phyloP scores from a whole-genome alignment of 116 monocot genomes.

The Trichopus zeylanicus region DNA sequence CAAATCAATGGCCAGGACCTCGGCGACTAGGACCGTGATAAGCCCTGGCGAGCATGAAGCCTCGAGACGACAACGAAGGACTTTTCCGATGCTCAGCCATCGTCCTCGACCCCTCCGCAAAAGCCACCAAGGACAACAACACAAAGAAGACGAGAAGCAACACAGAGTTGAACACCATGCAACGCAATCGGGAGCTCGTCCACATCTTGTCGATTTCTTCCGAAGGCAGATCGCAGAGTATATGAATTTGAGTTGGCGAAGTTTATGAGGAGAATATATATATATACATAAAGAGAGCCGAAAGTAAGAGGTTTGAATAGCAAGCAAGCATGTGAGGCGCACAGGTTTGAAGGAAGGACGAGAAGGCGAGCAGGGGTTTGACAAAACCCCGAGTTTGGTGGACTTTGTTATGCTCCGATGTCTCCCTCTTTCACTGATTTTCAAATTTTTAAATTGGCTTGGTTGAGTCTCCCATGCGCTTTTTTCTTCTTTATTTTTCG shows the following conservation, averaged over 20 bases:
- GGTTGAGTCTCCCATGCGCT: too few relatives aligned
- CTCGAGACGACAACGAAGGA: neutral
- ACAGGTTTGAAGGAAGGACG: neutral
- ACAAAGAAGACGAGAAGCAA: neutral
- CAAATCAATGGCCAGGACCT: constrained; percentile 2
- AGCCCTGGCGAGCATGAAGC: constrained; percentile 1
- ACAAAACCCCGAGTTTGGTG: too few relatives aligned
- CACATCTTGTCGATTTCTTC: neutral
- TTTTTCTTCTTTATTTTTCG: too few relatives aligned
- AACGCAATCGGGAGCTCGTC: neutral
- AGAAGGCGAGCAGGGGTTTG: too few relatives aligned
- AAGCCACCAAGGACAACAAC: neutral
- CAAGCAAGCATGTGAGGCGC: neutral
- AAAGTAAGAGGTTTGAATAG: neutral
- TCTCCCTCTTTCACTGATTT: neutral
- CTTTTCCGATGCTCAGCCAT: neutral
- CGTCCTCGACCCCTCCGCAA: neutral
- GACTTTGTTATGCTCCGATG: too few relatives aligned
- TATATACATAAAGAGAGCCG: neutral
- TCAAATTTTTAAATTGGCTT: too few relatives aligned
- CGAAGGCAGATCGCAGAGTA: neutral
- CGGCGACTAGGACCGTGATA: neutral
- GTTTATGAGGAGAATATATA: neutral
- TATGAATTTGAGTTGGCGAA: neutral
- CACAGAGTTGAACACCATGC: neutral